phyloP scores from a whole-genome alignment of 2,329 filamentous ascomycete genomes.

The Alternaria rosae region DNA sequence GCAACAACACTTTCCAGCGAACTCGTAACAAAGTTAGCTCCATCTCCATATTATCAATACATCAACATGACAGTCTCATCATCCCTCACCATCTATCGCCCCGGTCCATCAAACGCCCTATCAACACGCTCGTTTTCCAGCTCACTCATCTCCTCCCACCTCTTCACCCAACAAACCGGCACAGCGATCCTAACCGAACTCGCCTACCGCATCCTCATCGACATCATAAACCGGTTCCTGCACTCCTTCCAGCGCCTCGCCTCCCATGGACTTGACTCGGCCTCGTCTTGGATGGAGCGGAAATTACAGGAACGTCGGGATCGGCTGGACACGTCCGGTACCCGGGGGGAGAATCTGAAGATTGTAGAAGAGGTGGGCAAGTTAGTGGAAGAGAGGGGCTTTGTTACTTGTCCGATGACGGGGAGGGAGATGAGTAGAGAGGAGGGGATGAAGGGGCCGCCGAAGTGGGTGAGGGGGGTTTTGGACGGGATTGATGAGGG shows the following conservation, averaged over 20 bases:
- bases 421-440: conserved; percentile 5
- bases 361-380: conserved; percentile 35
- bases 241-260: conserved; percentile 34
- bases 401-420: conserved; percentile 31
- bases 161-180: conserved; percentile 30
- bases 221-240: conserved; percentile 39
- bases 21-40: too few species aligned
- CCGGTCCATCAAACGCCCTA: conserved; percentile 5
- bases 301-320: conserved; percentile 27
- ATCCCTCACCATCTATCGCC: conserved; percentile 22
- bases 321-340: background rate
- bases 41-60: background rate
- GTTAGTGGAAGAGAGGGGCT: conserved; percentile 26
- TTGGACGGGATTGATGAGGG: conserved; percentile 38
- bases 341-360: conserved; percentile 1
- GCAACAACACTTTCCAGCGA: background rate
- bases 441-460: conserved; percentile 19
- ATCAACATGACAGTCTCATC: conserved; percentile 23
- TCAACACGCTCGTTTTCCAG: conserved; percentile 6
- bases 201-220: conserved; percentile 40
- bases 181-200: conserved; percentile 40
- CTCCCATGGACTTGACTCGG: conserved; percentile 29
- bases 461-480: conserved; percentile 34
- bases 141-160: conserved; percentile 20
- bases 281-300: conserved; percentile 34